Evolutionary conservation across 768 basidiomycete species (phyloP), one percentile per base, ranked within the genome.

Genomic region (Lactarius evosmus): DNA sequence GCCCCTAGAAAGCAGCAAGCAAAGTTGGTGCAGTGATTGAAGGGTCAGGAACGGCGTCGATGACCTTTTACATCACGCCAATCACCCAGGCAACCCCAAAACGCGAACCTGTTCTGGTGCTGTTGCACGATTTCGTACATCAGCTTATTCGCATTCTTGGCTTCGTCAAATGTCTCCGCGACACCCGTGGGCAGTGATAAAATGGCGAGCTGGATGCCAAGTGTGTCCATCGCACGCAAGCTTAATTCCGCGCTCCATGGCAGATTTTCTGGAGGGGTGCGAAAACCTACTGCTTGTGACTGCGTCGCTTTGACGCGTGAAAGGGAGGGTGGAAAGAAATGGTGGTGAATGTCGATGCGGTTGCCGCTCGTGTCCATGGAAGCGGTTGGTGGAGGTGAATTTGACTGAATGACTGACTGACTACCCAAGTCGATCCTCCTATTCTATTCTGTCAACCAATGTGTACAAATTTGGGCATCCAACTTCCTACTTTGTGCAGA

Each of bases 271-370:
- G 75, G 66, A 0, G 89, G 87, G 1, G 85, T 83, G 59, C 74
- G 77, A 83, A 85, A 91, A 22, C 88, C 87, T 25, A 85, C 71
- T 12, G 76, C 69, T 12, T 71, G 63, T 63, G 83, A 84, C 41
- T 73, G 73, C 29, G 74, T 74, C 30, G 70, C 73, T 68, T 88
- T 87, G 65, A 79, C 65, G 52, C 56, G 61, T 3, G 59, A 56
- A 25, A 85, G 73, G 53, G 79, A 76, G 17, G 79, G 71, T 3
- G 86, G 80, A 69, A 91, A 89, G 70, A 83, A 83, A 70, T 91
- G 89, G 74, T 91, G 89, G 70, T 92, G 89, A n/a, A 90, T 74
- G 72, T 92, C 89, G 68, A 92, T 71, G 56, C 72, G 67, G 1
- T 38, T 16, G 7, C 25, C 36, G 56, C 50, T 55, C 12, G 56